These are phyloP conservation scores for Peterozyma toletana DNA, from an alignment of 805 yeast species.

Conservation along the genomic window DNA sequence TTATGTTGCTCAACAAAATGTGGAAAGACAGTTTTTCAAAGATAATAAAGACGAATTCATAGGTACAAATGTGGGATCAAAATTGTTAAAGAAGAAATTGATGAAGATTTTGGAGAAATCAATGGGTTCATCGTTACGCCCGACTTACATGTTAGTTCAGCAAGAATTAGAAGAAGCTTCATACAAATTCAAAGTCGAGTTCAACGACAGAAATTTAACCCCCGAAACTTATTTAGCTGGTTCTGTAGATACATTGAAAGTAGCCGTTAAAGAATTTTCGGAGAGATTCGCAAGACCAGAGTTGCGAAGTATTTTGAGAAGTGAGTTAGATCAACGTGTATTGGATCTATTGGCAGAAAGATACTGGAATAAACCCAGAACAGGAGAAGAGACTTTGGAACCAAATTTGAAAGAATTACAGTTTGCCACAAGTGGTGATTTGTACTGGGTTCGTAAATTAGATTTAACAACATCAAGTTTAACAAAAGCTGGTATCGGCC, in stretches of 20 bases:
- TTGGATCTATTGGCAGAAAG: conserved; percentile 81
- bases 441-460: conserved; percentile 81
- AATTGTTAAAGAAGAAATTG: conserved; percentile 66
- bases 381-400: conserved; percentile 24
- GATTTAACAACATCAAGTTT: conserved; percentile 78
- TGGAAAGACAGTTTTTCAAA: conserved; percentile 58
- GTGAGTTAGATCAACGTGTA: conserved; percentile 83
- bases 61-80: conserved; percentile 72
- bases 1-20: conserved; percentile 58
- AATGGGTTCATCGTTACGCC: conserved; percentile 83
- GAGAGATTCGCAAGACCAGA: conserved; percentile 78
- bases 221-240: conserved; percentile 93
- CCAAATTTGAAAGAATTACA: conserved; percentile 51
- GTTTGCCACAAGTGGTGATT: conserved; percentile 53
- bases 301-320: conserved; percentile 67
- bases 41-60: conserved; percentile 50
- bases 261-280: conserved; percentile 81
- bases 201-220: conserved; percentile 88
- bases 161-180: conserved; percentile 91
- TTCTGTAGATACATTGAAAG: conserved; percentile 79
- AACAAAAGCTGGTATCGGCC: conserved; percentile 91
- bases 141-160: conserved; percentile 79
- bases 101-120: conserved; percentile 84
- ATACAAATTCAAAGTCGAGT: conserved; percentile 91
- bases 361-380: conserved; percentile 77